These are phyloP conservation scores for Chamaecrista fasciculata DNA, from an alignment of 306 rosid species.

Conservation along the genomic window DNA sequence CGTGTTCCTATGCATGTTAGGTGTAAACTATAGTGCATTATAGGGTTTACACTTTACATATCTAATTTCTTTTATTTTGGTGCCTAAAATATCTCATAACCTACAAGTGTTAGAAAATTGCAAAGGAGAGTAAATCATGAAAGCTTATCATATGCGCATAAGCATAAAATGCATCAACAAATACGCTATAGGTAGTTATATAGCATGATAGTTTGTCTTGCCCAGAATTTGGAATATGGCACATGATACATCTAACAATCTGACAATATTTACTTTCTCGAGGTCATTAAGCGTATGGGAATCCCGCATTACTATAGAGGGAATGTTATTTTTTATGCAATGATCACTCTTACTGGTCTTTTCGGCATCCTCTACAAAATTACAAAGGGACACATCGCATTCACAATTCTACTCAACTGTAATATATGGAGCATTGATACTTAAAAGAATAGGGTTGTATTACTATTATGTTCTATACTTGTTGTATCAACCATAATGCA, in stretches of 20 bases:
- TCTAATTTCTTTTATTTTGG: background rate
- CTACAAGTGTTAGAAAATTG: background rate
- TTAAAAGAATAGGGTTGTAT: too few relatives aligned
- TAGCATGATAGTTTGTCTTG: background rate
- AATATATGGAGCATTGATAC: too few relatives aligned
- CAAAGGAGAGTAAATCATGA: background rate
- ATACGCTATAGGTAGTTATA: background rate
- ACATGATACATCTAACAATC: conserved; percentile 7
- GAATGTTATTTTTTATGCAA: too few relatives aligned
- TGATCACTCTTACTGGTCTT: too few relatives aligned
- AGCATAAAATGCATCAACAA: background rate
- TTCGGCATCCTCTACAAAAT: too few relatives aligned
- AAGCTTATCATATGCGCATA: background rate
- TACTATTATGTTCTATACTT: too few relatives aligned
- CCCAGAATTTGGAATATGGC: background rate
- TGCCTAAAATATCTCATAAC: conserved; percentile 7
- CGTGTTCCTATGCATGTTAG: background rate
- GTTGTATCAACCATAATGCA: too few relatives aligned
- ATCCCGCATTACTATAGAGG: too few relatives aligned
- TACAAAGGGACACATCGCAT: too few relatives aligned
- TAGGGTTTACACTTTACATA: background rate
- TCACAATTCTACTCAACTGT: too few relatives aligned
- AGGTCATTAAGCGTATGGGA: too few relatives aligned
- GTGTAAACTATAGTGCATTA: background rate
- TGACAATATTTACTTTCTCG: background rate